Evolutionary conservation across 352 stramenopile species (phyloP), one percentile per base, ranked within the genome.

Genomic region (Globisporangium yorkense): DNA sequence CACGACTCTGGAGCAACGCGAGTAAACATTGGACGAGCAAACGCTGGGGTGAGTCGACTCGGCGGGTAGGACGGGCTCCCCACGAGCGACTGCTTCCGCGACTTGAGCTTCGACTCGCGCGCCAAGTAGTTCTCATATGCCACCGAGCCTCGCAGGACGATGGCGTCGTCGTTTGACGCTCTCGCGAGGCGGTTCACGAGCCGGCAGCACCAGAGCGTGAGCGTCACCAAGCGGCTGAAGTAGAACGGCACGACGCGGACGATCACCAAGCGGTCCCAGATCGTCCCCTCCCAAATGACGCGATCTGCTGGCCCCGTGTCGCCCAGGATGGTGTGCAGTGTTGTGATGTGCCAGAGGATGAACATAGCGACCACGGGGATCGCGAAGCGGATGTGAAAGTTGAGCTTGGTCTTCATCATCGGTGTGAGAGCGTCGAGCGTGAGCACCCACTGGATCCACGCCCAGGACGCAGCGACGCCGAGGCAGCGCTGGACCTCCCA

Each of bases 371-470:
- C 51, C 18, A 67, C 56, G 12, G 59, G 54, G 39, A 63, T 56
- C 21, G 59, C 63, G 24, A 53, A 62, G 13, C 60, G 45, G n/a
- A 52, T 63, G 55, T 54, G 54, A 48, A 65, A 78, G 0, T 62
- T 39, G 2, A 80, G 51, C 39, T 70, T 72, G 6, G 51, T 24
- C 33, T 63, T 61, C 52, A 77, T 64, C 8, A 70, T 29, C 1
- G 70, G 63, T 7, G 66, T 71, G 8, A 73, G 64, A 1, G 66
- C 64, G 48, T 77, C 68, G 5, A 77, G 54, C 18, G 58, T 77
- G 18, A 73, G 52, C 2, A 63, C 51, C 63, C 63, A 73, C 13
- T 63, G 50, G 27, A 69, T 65, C 68, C 66, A 77, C n/a, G 61
- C 27, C 64, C 40, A 70, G 1, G 57, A 67, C 3, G 62, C 18